These are phyloP conservation scores for Hysterium pulicare DNA, from an alignment of 2,329 filamentous ascomycete species.

Conservation along the genomic window DNA sequence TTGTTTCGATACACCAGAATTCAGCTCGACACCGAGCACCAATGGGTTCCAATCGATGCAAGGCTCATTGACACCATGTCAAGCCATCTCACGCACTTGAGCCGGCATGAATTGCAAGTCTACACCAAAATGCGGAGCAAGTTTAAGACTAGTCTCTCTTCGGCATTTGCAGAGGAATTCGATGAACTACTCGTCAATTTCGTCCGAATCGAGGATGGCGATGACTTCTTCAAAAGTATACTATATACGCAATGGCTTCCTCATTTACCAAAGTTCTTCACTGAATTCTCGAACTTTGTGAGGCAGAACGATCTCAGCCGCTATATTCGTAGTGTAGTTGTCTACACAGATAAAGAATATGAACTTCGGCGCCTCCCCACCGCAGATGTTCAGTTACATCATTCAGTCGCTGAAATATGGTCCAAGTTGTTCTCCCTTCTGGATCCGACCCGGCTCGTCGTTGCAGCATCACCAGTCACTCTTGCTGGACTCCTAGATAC, in stretches of 20 bases:
- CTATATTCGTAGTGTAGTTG: constrained; percentile 48
- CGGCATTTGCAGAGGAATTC: constrained; percentile 27
- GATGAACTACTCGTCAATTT: constrained; percentile 33
- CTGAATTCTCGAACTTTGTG: constrained; percentile 18
- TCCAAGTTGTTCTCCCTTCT: constrained; percentile 22
- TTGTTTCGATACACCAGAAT: constrained; percentile 31
- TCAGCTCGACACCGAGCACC: constrained; percentile 22
- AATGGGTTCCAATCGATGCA: constrained; percentile 34
- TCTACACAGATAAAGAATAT: constrained; percentile 41
- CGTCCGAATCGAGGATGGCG: constrained; percentile 27
- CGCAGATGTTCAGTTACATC: constrained; percentile 38
- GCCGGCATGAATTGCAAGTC: constrained; percentile 30
- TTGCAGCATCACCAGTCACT: constrained; percentile 57
- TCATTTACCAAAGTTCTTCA: constrained; percentile 24
- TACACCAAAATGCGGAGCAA: constrained; percentile 31
- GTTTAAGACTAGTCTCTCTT: constrained; percentile 28
- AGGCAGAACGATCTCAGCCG: constrained; percentile 20
- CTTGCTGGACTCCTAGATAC: constrained; percentile 60
- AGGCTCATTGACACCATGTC: constrained; percentile 33
- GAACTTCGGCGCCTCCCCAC: constrained; percentile 26
- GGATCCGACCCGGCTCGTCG: constrained; percentile 32
- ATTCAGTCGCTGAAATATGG: constrained; percentile 48
- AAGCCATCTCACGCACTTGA: constrained; percentile 24
- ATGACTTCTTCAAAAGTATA: constrained; percentile 24
- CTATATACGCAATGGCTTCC: constrained; percentile 28